Evolutionary conservation across 2,329 filamentous ascomycete species (phyloP).

Genomic region (Botrytis cinerea): DNA sequence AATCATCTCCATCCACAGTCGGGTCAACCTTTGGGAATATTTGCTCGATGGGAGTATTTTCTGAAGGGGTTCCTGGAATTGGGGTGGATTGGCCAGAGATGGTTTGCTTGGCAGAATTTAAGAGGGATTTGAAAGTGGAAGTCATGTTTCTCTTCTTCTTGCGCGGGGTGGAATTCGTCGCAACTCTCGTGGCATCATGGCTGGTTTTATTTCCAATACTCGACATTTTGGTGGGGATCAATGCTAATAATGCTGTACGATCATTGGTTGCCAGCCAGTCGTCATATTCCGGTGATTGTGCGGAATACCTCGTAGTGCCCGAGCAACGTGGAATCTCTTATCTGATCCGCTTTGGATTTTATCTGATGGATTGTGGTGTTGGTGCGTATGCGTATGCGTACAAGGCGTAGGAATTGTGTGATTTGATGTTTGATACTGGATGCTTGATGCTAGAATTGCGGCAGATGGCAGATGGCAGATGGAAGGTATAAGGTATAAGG

Average conservation of each 20-base stretch:
- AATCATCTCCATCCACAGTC: conserved; percentile 83
- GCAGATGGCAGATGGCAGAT: neutral
- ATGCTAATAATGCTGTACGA: neutral
- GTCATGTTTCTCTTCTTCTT: conserved; percentile 33
- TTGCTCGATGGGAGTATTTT: conserved; percentile 31
- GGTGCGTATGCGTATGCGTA: neutral
- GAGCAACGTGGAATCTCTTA: neutral
- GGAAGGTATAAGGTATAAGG: neutral
- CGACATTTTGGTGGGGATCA: conserved; percentile 14
- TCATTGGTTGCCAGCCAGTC: conserved; percentile 1
- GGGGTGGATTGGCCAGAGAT: conserved; percentile 36
- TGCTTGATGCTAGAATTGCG: neutral
- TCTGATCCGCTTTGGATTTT: conserved; percentile 13
- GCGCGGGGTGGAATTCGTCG: neutral
- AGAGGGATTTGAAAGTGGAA: conserved; percentile 35
- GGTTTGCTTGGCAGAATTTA: conserved; percentile 35
- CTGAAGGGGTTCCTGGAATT: conserved; percentile 33
- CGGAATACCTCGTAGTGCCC: neutral
- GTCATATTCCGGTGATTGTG: neutral
- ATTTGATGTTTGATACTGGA: neutral
- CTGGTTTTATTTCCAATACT: conserved; percentile 16
- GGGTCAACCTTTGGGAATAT: conserved; percentile 77
- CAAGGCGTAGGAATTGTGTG: neutral
- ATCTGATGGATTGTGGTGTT: neutral
- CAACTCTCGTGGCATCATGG: conserved; percentile 4